phyloP scores from a whole-genome alignment of 106 monocot genomes.

The Vanilla planifolia region DNA sequence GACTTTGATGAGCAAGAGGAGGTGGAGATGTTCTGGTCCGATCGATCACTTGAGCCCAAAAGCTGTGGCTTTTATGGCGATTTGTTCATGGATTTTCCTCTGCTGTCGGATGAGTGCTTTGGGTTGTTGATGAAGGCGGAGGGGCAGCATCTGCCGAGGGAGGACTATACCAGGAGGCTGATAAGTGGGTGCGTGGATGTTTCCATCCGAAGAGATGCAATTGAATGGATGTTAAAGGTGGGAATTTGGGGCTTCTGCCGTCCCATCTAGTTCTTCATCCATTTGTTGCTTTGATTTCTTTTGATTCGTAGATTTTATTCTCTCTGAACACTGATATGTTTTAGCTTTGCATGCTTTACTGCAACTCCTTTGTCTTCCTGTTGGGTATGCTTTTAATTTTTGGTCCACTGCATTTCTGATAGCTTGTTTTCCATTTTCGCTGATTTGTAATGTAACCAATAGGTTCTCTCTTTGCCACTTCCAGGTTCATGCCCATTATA shows the following conservation, averaged over 20 bases:
- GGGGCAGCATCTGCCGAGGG: constrained; percentile 46
- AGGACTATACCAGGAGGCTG: constrained; percentile 53
- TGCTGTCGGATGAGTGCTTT: constrained; percentile 61
- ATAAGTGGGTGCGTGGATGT: constrained; percentile 41
- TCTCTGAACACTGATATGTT: not conserved
- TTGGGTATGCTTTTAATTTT: not conserved
- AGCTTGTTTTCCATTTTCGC: not conserved
- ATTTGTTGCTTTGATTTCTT: not conserved
- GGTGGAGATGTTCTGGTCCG: not conserved
- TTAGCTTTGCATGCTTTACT: not conserved
- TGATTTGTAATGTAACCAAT: not conserved
- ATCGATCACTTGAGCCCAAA: constrained; percentile 1
- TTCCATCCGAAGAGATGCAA: constrained; percentile 61
- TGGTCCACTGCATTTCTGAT: not conserved
- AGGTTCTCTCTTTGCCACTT: not conserved
- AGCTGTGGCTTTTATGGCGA: constrained; percentile 24
- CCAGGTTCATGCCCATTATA: constrained; percentile 75
- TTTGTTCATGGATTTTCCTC: constrained; percentile 23
- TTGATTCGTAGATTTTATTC: constrained; percentile 2
- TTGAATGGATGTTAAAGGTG: constrained; percentile 90
- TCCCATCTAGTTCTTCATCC: not conserved
- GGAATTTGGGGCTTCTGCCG: not conserved
- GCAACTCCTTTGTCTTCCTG: not conserved
- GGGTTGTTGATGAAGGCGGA: constrained; percentile 36
- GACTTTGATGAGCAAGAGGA: constrained; percentile 36